Conservation (phyloP, 306 rosid species). For the Mimosa pudica region DNA sequence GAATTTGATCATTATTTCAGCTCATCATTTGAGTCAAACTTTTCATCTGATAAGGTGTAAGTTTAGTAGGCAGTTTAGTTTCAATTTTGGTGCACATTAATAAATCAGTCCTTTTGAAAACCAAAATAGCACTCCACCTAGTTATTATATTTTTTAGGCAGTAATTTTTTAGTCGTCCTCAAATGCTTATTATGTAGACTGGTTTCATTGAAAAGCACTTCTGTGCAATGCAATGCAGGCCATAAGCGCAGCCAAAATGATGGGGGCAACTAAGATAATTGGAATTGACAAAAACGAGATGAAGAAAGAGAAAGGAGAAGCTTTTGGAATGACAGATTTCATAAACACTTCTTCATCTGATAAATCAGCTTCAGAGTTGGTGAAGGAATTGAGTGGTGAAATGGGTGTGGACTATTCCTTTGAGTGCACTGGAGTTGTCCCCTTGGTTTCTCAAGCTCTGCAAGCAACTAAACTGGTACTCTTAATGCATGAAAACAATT, state of each 20-base stretch:
- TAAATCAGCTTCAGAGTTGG: slow-evolving; percentile 43
- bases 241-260: slow-evolving; percentile 45
- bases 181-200: background rate
- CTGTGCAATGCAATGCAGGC: slow-evolving; percentile 33
- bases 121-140: background rate
- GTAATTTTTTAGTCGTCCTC: background rate
- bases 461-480: slow-evolving; percentile 54
- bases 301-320: slow-evolving; percentile 44
- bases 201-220: background rate
- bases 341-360: slow-evolving; percentile 39
- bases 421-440: slow-evolving; percentile 53
- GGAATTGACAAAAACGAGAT: slow-evolving; percentile 55
- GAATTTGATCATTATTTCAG: background rate
- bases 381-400: slow-evolving; percentile 50
- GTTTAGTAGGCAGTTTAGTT: background rate
- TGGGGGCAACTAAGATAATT: slow-evolving; percentile 52
- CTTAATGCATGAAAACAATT: background rate
- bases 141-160: background rate
- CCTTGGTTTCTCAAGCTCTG: slow-evolving; percentile 46
- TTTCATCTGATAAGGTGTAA: background rate
- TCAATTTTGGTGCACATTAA: background rate
- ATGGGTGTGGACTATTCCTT: slow-evolving; percentile 64
- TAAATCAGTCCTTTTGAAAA: background rate
- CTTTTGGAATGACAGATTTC: slow-evolving; percentile 55
- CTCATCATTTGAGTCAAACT: background rate